These are phyloP conservation scores for Bassia scoparia DNA, from an alignment of 148 eudicot species.

Conservation along the genomic window DNA sequence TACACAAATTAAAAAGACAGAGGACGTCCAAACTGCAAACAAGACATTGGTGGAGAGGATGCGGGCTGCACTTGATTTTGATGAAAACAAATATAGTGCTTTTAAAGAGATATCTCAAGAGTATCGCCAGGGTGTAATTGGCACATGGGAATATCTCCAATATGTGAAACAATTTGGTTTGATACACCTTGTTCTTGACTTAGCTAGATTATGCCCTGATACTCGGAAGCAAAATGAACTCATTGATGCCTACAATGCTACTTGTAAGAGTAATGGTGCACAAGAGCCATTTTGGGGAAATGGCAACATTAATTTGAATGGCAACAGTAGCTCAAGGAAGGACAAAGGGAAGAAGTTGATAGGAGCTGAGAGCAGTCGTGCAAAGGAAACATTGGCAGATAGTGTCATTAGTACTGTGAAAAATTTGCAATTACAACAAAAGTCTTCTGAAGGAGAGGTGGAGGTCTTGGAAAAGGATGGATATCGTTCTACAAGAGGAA, in stretches of 20 bases:
- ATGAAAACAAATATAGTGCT: slow-evolving; percentile 62
- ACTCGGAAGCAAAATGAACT: slow-evolving; percentile 65
- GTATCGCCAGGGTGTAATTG: slow-evolving; percentile 74
- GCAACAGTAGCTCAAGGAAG: slow-evolving; percentile 41
- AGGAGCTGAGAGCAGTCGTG: slow-evolving; percentile 30
- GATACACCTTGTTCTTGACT: slow-evolving; percentile 79
- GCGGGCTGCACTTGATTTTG: slow-evolving; percentile 61
- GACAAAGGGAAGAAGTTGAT: slow-evolving; percentile 57
- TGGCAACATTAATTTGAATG: slow-evolving; percentile 29
- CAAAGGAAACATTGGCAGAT: slow-evolving; percentile 57
- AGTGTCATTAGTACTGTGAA: slow-evolving; percentile 54
- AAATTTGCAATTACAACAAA: slow-evolving; percentile 63
- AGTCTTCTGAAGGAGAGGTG: slow-evolving; percentile 57
- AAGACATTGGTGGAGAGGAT: slow-evolving; percentile 88
- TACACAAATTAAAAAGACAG: slow-evolving; percentile 40
- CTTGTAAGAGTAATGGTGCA: slow-evolving; percentile 26
- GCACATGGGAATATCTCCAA: slow-evolving; percentile 55
- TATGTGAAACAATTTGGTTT: slow-evolving; percentile 76
- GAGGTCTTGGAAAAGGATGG: slow-evolving; percentile 83
- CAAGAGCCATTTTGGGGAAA: slow-evolving; percentile 43
- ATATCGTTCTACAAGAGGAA: slow-evolving; percentile 59
- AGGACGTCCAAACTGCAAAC: slow-evolving; percentile 74
- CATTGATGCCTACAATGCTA: slow-evolving; percentile 54
- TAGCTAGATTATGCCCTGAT: slow-evolving; percentile 84
- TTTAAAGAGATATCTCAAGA: slow-evolving; percentile 77